Base-by-base conservation (phyloP, 768 basidiomycete species). In the Symmetrospora coprosmae region DNA sequence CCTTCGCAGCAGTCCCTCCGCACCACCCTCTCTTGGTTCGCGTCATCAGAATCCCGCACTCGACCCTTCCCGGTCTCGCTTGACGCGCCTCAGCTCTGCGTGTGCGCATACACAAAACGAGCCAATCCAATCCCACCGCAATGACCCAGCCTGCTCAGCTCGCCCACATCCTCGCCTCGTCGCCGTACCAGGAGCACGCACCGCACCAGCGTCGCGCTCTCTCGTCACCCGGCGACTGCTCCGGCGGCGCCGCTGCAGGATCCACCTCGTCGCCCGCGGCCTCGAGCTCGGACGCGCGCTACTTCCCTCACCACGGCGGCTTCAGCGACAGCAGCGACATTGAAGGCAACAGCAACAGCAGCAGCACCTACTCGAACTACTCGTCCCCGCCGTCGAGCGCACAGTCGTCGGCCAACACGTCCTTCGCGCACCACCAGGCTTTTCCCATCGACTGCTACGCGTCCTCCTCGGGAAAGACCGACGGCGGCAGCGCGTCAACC, bases 301-400 rank as follows among this genome's bases (percentile, higher is more conserved):
- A 58, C 30, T 58, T 58, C 31, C 19, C 19, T 21, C 41, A 58
- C 19, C 46, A 58, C 33, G 55, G 46, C 14, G 55, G 46, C n/a
- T 43, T 16, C 13, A 43, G 28, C 13, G 31, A 58, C 43, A 45
- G 40, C n/a, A n/a, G n/a, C n/a, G n/a, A n/a, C n/a, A n/a, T n/a
- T n/a, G n/a, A n/a, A n/a, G n/a, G n/a, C n/a, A n/a, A n/a, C n/a
- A n/a, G n/a, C n/a, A n/a, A n/a, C n/a, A n/a, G n/a, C n/a, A n/a
- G n/a, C n/a, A n/a, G n/a, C n/a, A n/a, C n/a, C n/a, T n/a, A n/a
- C n/a, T n/a, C n/a, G n/a, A n/a, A n/a, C 40, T 58, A 58, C 43
- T 58, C 55, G 9, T 58, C 55, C 7, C 55, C 55, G 8, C 55
- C 55, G 16, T 58, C 55, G 7, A 58, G 55, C 41, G 55, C 46